Percentiles rank a stretch among this genome's conserved stretches.
These are phyloP conservation scores for Lentinula raphanica DNA, from an alignment of 768 basidiomycete genomes.

Conservation along the genomic window DNA sequence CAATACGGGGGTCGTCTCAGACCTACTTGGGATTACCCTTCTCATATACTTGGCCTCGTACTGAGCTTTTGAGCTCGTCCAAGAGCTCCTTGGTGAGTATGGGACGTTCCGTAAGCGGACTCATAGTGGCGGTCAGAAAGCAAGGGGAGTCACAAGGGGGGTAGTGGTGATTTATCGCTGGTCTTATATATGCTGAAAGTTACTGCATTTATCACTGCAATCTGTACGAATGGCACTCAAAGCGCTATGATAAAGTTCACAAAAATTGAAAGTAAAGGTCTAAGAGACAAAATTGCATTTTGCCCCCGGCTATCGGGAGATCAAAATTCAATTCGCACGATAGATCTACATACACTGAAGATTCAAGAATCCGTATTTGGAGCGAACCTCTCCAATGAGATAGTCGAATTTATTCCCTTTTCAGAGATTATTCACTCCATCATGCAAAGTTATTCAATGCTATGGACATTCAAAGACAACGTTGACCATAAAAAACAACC, in stretches of 20 bases:
- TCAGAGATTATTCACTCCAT: background rate
- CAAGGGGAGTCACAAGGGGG: background rate
- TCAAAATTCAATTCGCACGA: background rate
- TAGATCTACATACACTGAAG: too few species aligned
- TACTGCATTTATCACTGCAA: background rate
- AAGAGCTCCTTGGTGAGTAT: constrained; percentile 4
- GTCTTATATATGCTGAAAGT: background rate
- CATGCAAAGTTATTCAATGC: too few species aligned
- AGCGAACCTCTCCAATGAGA: background rate
- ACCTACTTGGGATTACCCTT: constrained; percentile 20
- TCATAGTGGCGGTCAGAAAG: background rate
- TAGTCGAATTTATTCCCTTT: background rate
- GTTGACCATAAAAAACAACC: too few species aligned
- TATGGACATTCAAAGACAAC: too few species aligned
- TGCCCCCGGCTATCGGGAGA: background rate
- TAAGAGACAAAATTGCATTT: background rate
- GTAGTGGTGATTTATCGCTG: background rate
- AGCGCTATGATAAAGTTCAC: background rate
- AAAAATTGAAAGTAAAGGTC: background rate
- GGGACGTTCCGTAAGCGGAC: background rate
- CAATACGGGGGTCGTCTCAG: constrained; percentile 1
- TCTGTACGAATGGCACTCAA: background rate
- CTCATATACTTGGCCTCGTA: constrained; percentile 26
- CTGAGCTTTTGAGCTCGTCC: constrained; percentile 16
- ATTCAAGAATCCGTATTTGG: background rate